Evolutionary conservation across 1,284 basidiomycete genomes (phyloP).

Genomic region (Hypsizygus ulmarius): DNA sequence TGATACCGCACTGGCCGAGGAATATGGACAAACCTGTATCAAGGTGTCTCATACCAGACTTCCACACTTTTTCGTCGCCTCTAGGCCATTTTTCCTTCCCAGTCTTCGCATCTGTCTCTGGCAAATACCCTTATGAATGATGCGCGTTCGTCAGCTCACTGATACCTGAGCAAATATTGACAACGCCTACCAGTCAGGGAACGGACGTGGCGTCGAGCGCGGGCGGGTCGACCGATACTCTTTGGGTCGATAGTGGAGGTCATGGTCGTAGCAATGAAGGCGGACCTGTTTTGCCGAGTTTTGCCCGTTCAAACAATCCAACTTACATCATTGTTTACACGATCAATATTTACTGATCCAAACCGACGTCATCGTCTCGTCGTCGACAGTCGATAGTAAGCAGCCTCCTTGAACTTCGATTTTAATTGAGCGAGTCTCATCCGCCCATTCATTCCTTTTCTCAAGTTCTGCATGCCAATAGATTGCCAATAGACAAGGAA

Average conservation of each 20-base stretch:
- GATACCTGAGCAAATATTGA: not conserved
- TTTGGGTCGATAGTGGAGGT: slow-evolving; percentile 61
- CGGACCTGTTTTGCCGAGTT: slow-evolving; percentile 1
- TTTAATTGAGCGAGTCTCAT: too few species aligned
- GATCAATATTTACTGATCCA: slow-evolving; percentile 8
- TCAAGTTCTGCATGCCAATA: too few species aligned
- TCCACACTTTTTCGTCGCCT: slow-evolving; percentile 82
- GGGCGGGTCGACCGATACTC: slow-evolving; percentile 58
- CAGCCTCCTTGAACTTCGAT: too few species aligned
- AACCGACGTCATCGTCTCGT: not conserved
- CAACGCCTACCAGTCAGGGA: slow-evolving; percentile 61
- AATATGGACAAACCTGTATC: slow-evolving; percentile 48
- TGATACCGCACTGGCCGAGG: not conserved
- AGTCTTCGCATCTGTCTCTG: slow-evolving; percentile 68
- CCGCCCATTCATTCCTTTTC: too few species aligned
- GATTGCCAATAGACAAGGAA: too few species aligned
- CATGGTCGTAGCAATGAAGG: slow-evolving; percentile 31
- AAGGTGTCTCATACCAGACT: slow-evolving; percentile 57
- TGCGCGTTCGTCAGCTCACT: not conserved
- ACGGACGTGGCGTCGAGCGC: slow-evolving; percentile 65
- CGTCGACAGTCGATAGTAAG: not conserved
- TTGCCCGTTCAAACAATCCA: slow-evolving; percentile 1
- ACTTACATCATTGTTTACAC: slow-evolving; percentile 13
- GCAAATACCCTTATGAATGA: slow-evolving; percentile 56
- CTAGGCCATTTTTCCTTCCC: slow-evolving; percentile 84